phyloP scores from a whole-genome alignment of 495 filamentous ascomycete genomes.

The Friedmanniomyces simplex region DNA sequence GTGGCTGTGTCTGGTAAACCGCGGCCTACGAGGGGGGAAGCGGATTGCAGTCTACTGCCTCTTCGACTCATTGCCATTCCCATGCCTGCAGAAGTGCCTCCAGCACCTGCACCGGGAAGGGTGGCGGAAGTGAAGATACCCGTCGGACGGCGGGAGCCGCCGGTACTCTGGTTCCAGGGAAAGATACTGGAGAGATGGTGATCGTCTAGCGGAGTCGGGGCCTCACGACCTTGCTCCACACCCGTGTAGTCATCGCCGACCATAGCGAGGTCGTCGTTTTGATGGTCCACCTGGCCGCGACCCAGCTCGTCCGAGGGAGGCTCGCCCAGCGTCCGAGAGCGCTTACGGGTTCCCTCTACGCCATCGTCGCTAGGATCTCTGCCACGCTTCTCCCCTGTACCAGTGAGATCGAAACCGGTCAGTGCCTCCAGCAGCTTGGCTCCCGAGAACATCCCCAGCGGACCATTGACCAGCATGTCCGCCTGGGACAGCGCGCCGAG shows the following conservation, averaged over 20 bases:
- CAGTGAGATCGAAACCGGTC: constrained; percentile 25
- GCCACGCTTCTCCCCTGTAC: constrained; percentile 34
- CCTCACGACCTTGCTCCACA: constrained; percentile 53
- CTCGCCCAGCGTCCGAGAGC: constrained; percentile 28
- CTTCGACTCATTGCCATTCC: constrained; percentile 34
- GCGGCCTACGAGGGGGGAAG: constrained; percentile 51
- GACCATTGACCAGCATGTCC: constrained; percentile 5
- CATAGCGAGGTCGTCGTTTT: constrained; percentile 31
- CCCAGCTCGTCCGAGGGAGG: constrained; percentile 32
- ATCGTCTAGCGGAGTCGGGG: constrained; percentile 45
- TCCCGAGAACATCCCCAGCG: constrained; percentile 41
- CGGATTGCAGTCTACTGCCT: constrained; percentile 43
- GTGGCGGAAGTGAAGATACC: constrained; percentile 33
- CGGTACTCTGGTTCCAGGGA: constrained; percentile 57
- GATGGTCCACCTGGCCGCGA: constrained; percentile 22
- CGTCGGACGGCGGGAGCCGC: constrained; percentile 46
- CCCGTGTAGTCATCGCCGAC: constrained; percentile 32
- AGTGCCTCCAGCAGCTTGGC: constrained; percentile 40
- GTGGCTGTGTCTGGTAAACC: constrained; percentile 33
- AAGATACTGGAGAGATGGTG: constrained; percentile 47
- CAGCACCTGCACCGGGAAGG: constrained; percentile 47
- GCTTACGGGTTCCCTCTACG: constrained; percentile 37
- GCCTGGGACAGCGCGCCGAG: background rate
- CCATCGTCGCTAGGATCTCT: constrained; percentile 29
- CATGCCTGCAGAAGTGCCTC: constrained; percentile 35